Percentiles rank a stretch among this genome's conserved stretches.
phyloP scores from a whole-genome alignment of 345 rosid species.

The Murraya koenigii region DNA sequence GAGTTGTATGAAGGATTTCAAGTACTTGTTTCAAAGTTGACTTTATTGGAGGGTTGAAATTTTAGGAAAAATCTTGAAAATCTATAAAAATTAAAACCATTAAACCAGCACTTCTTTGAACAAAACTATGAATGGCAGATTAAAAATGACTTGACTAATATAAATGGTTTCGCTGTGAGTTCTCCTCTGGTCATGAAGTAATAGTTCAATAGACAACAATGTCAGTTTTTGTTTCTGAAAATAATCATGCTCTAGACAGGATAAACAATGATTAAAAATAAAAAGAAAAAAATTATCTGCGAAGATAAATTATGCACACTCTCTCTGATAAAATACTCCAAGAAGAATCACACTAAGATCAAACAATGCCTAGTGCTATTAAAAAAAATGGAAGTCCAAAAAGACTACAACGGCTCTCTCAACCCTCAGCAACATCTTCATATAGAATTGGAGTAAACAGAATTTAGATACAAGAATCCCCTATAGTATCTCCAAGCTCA shows the following conservation, averaged over 20 bases:
- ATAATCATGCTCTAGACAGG: background rate
- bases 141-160: background rate
- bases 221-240: background rate
- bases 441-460: conserved; percentile 6
- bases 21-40: no score
- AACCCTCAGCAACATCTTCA: conserved; percentile 15
- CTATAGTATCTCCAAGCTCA: background rate
- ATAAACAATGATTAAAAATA: background rate
- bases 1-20: background rate
- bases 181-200: background rate
- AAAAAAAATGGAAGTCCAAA: conserved; percentile 5
- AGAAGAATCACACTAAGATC: background rate
- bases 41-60: background rate
- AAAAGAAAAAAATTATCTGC: background rate
- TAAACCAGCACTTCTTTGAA: background rate
- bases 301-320: background rate
- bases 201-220: background rate
- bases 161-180: background rate
- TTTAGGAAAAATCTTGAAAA: background rate
- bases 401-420: conserved; percentile 15
- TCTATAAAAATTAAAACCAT: background rate
- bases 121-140: background rate
- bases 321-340: background rate
- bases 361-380: conserved; percentile 23
- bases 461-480: conserved; percentile 3